Percentiles rank a stretch among this genome's conserved stretches.
phyloP scores from a whole-genome alignment of 371 early-diverging fungal genomes.

The Mortierella sp. region DNA sequence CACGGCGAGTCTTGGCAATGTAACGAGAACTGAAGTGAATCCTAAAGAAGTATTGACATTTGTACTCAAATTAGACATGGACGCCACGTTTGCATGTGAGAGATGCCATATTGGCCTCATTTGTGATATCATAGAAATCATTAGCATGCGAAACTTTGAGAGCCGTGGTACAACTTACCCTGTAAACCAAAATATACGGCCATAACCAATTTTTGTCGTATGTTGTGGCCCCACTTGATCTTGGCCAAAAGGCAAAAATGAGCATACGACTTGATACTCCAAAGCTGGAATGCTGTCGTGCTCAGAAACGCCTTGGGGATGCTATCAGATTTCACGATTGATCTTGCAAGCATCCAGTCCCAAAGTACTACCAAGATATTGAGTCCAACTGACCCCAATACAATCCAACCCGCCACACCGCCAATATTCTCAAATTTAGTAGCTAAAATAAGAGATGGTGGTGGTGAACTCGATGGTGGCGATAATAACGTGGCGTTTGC shows the following conservation, averaged over 20 bases:
- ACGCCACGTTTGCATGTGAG: slow-evolving; percentile 30
- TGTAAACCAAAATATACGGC: slow-evolving; percentile 45
- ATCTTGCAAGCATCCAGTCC: slow-evolving; percentile 41
- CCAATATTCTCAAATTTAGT: slow-evolving; percentile 5
- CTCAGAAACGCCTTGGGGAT: slow-evolving; percentile 36
- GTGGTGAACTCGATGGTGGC: neutral
- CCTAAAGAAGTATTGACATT: slow-evolving; percentile 24
- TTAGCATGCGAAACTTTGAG: slow-evolving; percentile 4
- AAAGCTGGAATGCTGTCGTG: slow-evolving; percentile 31
- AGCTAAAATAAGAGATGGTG: neutral
- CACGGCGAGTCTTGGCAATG: slow-evolving; percentile 30
- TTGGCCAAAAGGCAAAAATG: slow-evolving; percentile 40
- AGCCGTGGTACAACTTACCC: slow-evolving; percentile 31
- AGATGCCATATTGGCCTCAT: neutral
- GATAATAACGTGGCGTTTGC: slow-evolving; percentile 1
- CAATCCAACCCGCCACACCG: slow-evolving; percentile 27
- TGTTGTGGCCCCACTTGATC: slow-evolving; percentile 36
- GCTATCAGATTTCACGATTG: slow-evolving; percentile 39
- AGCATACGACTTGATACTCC: slow-evolving; percentile 42
- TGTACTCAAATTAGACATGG: neutral
- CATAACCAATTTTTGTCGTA: slow-evolving; percentile 31
- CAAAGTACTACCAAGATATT: slow-evolving; percentile 27
- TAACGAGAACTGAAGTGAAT: slow-evolving; percentile 20
- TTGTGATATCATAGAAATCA: neutral
- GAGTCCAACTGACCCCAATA: slow-evolving; percentile 30